Conservation (phyloP, 371 early-diverging fungal species). For the Mucor mucedo region DNA sequence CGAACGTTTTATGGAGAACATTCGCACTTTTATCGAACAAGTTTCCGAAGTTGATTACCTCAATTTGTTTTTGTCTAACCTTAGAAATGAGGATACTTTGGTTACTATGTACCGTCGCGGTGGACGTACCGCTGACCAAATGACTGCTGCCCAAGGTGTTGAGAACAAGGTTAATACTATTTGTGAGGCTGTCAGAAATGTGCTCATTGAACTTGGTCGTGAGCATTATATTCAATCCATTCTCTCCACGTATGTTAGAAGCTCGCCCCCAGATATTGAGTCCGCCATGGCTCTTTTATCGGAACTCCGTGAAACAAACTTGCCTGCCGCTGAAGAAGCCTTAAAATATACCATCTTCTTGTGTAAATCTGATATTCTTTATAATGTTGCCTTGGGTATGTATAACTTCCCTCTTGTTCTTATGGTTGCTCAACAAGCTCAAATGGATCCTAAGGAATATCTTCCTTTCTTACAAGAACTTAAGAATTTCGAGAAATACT, state of each 20-base stretch:
- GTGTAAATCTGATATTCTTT: slow-evolving; percentile 84
- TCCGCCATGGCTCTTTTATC: slow-evolving; percentile 73
- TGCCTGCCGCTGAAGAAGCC: slow-evolving; percentile 78
- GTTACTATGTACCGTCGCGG: slow-evolving; percentile 65
- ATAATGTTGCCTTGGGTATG: slow-evolving; percentile 92
- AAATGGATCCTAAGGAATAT: slow-evolving; percentile 96
- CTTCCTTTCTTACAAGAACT: slow-evolving; percentile 88
- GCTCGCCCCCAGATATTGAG: slow-evolving; percentile 86
- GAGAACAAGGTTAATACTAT: slow-evolving; percentile 77
- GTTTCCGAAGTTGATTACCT: slow-evolving; percentile 85
- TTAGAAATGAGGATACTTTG: slow-evolving; percentile 75
- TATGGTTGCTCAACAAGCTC: slow-evolving; percentile 94
- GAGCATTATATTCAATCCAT: slow-evolving; percentile 81
- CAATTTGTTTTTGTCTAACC: slow-evolving; percentile 87
- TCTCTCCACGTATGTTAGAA: slow-evolving; percentile 86
- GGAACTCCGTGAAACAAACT: slow-evolving; percentile 47
- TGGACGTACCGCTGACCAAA: slow-evolving; percentile 21
- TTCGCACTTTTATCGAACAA: slow-evolving; percentile 75
- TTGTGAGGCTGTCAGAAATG: slow-evolving; percentile 75
- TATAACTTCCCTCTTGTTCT: slow-evolving; percentile 92
- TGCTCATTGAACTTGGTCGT: slow-evolving; percentile 64
- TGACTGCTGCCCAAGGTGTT: slow-evolving; percentile 23
- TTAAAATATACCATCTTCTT: slow-evolving; percentile 92
- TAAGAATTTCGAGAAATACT: slow-evolving; percentile 70
- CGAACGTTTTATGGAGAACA: slow-evolving; percentile 67